These are phyloP conservation scores for Chionographis japonica DNA, from an alignment of 106 monocot genomes.

Conservation along the genomic window DNA sequence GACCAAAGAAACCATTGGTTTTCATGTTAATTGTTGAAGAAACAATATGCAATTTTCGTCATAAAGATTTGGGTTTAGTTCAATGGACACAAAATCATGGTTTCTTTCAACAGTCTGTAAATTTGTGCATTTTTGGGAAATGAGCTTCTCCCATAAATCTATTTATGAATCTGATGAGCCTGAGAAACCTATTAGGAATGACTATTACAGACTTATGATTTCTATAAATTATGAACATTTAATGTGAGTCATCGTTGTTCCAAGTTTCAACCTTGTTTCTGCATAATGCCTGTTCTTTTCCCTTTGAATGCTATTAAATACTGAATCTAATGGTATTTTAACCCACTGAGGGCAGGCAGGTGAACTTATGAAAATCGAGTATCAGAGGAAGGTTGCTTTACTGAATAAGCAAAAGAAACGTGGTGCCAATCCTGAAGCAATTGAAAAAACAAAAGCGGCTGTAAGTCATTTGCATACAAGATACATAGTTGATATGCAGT, in stretches of 20 bases:
- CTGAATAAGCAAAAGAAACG: constrained; percentile 83
- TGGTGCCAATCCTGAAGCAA: constrained; percentile 42
- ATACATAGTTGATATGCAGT: constrained; percentile 99
- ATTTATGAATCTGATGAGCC: too few species aligned
- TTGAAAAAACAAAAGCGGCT: constrained; percentile 89
- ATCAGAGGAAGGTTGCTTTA: constrained; percentile 82
- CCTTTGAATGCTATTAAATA: not conserved
- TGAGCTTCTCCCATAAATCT: too few species aligned
- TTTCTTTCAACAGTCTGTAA: too few species aligned
- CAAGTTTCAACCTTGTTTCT: too few species aligned
- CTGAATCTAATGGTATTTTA: constrained; percentile 3
- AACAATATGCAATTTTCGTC: too few species aligned
- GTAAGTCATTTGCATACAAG: constrained; percentile 95
- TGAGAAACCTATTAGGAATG: too few species aligned
- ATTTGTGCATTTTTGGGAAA: too few species aligned
- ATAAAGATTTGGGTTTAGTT: too few species aligned
- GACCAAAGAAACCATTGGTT: too few species aligned
- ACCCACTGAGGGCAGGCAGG: constrained; percentile 49
- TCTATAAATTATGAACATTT: not conserved
- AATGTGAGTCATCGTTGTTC: not conserved
- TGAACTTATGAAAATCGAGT: constrained; percentile 91
- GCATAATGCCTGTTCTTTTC: not conserved
- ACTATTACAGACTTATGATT: too few species aligned
- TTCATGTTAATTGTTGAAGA: too few species aligned
- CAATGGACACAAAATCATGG: too few species aligned